Evolutionary conservation across 495 filamentous ascomycete genomes (phyloP).

Genomic region (Penicillium bovifimosum): DNA sequence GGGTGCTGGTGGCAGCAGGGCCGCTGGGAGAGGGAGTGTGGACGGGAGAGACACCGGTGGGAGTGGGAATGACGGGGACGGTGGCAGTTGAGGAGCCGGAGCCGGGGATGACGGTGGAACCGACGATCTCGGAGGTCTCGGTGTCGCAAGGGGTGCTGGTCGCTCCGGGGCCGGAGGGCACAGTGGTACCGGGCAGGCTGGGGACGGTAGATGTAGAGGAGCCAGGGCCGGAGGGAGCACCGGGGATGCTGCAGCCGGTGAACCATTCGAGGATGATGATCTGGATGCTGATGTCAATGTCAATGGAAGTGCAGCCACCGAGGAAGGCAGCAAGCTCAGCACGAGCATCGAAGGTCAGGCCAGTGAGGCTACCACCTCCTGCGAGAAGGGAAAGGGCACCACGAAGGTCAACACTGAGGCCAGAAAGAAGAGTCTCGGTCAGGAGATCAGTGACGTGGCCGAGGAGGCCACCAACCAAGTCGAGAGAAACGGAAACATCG

Average conservation of each 20-base stretch:
- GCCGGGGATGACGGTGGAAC: conserved; percentile 4
- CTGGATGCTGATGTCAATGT: conserved; percentile 29
- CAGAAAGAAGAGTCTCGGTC: conserved; percentile 20
- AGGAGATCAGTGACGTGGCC: conserved; percentile 30
- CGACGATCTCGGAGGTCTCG: background rate
- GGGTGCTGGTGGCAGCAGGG: conserved; percentile 12
- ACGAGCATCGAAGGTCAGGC: conserved; percentile 31
- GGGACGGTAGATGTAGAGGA: conserved; percentile 18
- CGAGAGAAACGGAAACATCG: conserved; percentile 26
- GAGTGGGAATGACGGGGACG: conserved; percentile 4
- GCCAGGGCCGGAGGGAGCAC: conserved; percentile 17
- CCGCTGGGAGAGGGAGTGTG: conserved; percentile 1
- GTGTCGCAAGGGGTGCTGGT: conserved; percentile 5
- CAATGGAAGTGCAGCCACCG: conserved; percentile 26
- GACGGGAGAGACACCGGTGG: background rate
- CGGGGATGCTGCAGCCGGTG: conserved; percentile 34
- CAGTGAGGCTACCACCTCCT: conserved; percentile 32
- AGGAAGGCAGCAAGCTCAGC: conserved; percentile 41
- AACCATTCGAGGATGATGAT: conserved; percentile 41
- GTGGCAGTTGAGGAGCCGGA: conserved; percentile 2
- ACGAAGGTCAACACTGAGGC: conserved; percentile 32
- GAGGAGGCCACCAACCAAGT: conserved; percentile 26
- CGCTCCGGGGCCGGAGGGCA: conserved; percentile 7
- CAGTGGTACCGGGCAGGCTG: conserved; percentile 11
- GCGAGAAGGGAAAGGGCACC: conserved; percentile 31